Evolutionary conservation across 805 yeast genomes (phyloP), one percentile per base, ranked within the genome.

Genomic region (Dipodascus geniculatus): DNA sequence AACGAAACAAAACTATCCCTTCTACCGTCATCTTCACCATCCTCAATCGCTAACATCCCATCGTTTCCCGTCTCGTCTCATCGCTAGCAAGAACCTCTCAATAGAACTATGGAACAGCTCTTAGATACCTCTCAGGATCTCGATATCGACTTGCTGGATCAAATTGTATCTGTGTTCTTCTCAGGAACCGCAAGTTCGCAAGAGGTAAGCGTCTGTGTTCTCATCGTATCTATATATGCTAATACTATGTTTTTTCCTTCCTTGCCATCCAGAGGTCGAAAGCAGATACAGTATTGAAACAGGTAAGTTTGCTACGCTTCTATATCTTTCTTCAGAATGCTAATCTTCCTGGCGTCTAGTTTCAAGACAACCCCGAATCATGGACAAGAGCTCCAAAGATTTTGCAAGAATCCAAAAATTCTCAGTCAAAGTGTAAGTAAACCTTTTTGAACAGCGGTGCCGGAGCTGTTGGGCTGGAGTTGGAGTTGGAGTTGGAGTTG

Each of bases 361-460:
- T 93, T 68, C 96, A 93, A 69, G 95, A 88, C 57, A 85, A 89
- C 68, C 95, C 93, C 2, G 96, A 91, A 62, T 84, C 97, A 23
- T 93, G 99, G 99, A 87, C 85, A 60, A 79, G 85, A 54, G 93
- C 95, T 33, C 98, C 91, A 63, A 81, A 85, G 68, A 90, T 93
- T 56, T 75, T 93, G 59, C 89, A 90, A 60, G 75, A 73, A 57
- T 82, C 95, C 2, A 71, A 74, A 51, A 85, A 89, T 66, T 76
- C 96, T 42, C 96, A 93, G 69, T 78, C 96, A 31, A 93, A 93
- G 71, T 91, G 85, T 65, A 58, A 33, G 66, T 56, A 19, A n/a
- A n/a, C n/a, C n/a, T n/a, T n/a, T n/a, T n/a, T n/a, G n/a, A n/a
- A n/a, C n/a, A n/a, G n/a, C n/a, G n/a, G n/a, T n/a, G n/a, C n/a